phyloP scores from a whole-genome alignment of 1,284 basidiomycete species.

The Pisolithus thermaeus region DNA sequence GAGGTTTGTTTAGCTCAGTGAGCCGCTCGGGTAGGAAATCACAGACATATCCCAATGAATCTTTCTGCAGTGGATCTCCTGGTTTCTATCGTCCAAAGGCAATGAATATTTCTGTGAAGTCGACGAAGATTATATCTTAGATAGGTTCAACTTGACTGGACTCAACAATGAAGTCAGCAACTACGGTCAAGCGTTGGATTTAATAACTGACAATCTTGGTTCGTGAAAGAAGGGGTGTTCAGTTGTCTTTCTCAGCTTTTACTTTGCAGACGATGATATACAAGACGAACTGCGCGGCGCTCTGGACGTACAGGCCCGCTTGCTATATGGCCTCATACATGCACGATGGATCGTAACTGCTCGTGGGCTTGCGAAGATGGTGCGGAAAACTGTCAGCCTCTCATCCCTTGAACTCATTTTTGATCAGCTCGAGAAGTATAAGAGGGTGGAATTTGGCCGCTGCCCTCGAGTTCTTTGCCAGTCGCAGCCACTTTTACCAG shows the following conservation, averaged over 20 bases:
- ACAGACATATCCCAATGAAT: slow-evolving; percentile 13
- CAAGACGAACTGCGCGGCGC: slow-evolving; percentile 72
- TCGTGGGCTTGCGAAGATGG: slow-evolving; percentile 93
- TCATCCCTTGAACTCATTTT: slow-evolving; percentile 6
- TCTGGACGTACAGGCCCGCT: slow-evolving; percentile 87
- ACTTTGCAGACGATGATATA: slow-evolving; percentile 64
- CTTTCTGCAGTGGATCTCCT: slow-evolving; percentile 81
- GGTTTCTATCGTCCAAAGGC: slow-evolving; percentile 96
- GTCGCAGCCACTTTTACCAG: slow-evolving; percentile 88
- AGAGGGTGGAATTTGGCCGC: slow-evolving; percentile 92
- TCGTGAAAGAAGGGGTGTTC: slow-evolving; percentile 20
- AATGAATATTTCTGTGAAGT: slow-evolving; percentile 99
- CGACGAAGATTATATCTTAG: slow-evolving; percentile 98
- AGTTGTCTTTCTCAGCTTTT: not conserved
- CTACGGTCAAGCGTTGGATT: slow-evolving; percentile 89
- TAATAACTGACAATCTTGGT: slow-evolving; percentile 94
- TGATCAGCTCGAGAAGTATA: slow-evolving; percentile 88
- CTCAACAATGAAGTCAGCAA: slow-evolving; percentile 95
- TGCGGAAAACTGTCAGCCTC: slow-evolving; percentile 29
- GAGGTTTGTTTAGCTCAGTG: slow-evolving; percentile 36
- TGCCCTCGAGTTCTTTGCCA: slow-evolving; percentile 94
- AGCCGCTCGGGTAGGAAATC: slow-evolving; percentile 11
- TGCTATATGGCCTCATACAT: slow-evolving; percentile 94
- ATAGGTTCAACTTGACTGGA: slow-evolving; percentile 97
- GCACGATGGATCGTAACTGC: slow-evolving; percentile 96